Evolutionary conservation across 2,329 filamentous ascomycete species (phyloP), one percentile per base, ranked within the genome.

Genomic region (Aureobasidium sp.): DNA sequence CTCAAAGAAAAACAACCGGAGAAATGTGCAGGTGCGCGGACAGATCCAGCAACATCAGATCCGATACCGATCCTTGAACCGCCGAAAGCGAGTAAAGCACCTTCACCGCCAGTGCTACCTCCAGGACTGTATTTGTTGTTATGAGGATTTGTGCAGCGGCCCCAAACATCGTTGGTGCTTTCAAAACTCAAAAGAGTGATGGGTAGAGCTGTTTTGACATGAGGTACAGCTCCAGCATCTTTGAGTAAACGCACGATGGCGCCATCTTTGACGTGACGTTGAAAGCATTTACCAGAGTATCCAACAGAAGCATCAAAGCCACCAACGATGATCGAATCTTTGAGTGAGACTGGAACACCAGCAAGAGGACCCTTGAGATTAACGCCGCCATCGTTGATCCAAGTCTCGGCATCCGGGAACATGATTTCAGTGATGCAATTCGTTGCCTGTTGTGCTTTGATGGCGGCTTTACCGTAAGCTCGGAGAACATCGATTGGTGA

Each of bases 371-470:
- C 94, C 72, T 92, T 87, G 38, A 95, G 80, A 75, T 97, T 94
- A 75, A 90, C 80, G 18, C 85, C 81, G 27, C 82, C 83, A 33
- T 84, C 79, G 18, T 83, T 77, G 11, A 80, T 74, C 93, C 94
- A 97, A 63, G 83, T 79, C 78, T 97, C 93, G 0, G 94, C 93
- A 64, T 91, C 90, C 0, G 88, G 84, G 43, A 98, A 86, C 81
- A 98, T 88, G 65, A 98, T 83, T 79, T 98, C 95, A 0, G 95
- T 98, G 16, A 97, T 80, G 74, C 93, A 97, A 77, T 98, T 98
- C 2, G 94, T 97, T 79, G 91, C 91, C 68, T 91, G 86, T 42
- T 98, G 95, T 1, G 94, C 95, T 74, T 90, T 91, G 61, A 97
- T 77, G 0, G 95, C 92, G 25, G 95, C 90, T 78, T 97, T 97